Percentiles rank a stretch among this genome's conserved stretches.
These are phyloP conservation scores for Aspergillus ochraceus DNA, from an alignment of 2,329 filamentous ascomycete species.

Conservation along the genomic window DNA sequence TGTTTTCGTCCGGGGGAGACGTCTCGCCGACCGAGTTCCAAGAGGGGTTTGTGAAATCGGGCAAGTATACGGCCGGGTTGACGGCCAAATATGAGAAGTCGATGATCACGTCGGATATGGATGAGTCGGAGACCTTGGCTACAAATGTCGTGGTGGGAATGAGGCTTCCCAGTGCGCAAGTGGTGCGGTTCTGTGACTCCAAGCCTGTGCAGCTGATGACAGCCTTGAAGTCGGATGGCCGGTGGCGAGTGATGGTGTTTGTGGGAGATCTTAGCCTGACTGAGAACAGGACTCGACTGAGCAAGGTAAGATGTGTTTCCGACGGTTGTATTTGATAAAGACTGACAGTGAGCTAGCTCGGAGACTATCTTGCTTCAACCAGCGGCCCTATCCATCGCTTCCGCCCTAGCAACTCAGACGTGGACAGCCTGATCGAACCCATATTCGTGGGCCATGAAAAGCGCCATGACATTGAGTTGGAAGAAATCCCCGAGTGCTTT, in stretches of 20 bases:
- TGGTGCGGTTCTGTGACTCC: conserved; percentile 61
- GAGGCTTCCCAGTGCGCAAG: conserved; percentile 56
- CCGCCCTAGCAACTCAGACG: conserved; percentile 45
- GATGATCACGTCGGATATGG: conserved; percentile 41
- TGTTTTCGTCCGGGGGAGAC: conserved; percentile 51
- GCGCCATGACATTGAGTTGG: conserved; percentile 51
- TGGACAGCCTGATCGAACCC: conserved; percentile 59
- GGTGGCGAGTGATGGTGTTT: conserved; percentile 55
- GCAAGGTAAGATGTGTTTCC: conserved; percentile 34
- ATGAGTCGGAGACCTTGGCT: conserved; percentile 37
- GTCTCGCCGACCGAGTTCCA: conserved; percentile 53
- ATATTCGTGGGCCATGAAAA: conserved; percentile 55
- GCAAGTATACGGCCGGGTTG: conserved; percentile 61
- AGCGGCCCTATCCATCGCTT: conserved; percentile 45
- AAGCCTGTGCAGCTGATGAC: conserved; percentile 54
- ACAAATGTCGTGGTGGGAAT: conserved; percentile 46
- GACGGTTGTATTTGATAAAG: not conserved
- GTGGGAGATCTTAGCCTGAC: conserved; percentile 43
- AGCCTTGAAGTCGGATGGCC: conserved; percentile 53
- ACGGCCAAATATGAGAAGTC: conserved; percentile 57
- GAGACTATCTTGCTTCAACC: conserved; percentile 40
- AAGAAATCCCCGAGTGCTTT: conserved; percentile 57
- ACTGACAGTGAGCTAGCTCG: conserved; percentile 30
- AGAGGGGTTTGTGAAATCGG: conserved; percentile 58
- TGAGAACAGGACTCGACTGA: conserved; percentile 29